Base-by-base conservation (phyloP, 208 protist species). In the Phytomonas francai region DNA sequence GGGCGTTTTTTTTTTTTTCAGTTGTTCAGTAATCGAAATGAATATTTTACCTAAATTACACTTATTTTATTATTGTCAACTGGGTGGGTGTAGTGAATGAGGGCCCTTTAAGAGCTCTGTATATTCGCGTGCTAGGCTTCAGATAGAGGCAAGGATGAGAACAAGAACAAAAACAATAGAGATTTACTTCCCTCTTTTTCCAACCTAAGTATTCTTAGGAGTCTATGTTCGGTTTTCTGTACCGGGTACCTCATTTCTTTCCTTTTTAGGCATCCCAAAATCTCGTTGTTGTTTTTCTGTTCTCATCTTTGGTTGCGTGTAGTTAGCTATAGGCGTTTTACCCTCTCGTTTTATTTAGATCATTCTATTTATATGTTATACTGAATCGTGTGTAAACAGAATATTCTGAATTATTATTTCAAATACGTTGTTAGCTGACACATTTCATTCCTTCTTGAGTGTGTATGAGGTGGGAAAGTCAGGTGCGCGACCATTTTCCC, bases 371-470 rank as follows among this genome's bases (percentile, higher is more conserved):
- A 12, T 62, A 62, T 22, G 16, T 22, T 3, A 62, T 62, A 22
- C 14, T 22, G 16, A 3, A 49, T 22, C 14, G 12, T 49, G 12
- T 49, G 9, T 22, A 12, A 49, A 49, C 39, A 6, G 39, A 12
- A 49, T 49, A 49, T 49, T 49, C 39, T 19, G 12, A 3, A 22
- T 19, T 12, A 19, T 2, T 49, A 12, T 49, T 49, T 39, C 4
- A 22, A 62, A 22, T 62, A 62, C 58, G 65, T 29, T 8, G 65
- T 68, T n/a, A n/a, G 2, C 29, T 25, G 0, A 49, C 30, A 61
- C 8, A 42, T 28, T 68, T 34, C 42, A 42, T 68, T 32, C 31
- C 31, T 31, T 59, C 57, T 68, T 31, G 14, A 56, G 27, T 67
- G 42, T 9, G 33, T 8, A 9, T 27, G 6, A 29, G 9, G 8